Conservation (phyloP, 768 basidiomycete species). For the Polyporus arcularius region DNA sequence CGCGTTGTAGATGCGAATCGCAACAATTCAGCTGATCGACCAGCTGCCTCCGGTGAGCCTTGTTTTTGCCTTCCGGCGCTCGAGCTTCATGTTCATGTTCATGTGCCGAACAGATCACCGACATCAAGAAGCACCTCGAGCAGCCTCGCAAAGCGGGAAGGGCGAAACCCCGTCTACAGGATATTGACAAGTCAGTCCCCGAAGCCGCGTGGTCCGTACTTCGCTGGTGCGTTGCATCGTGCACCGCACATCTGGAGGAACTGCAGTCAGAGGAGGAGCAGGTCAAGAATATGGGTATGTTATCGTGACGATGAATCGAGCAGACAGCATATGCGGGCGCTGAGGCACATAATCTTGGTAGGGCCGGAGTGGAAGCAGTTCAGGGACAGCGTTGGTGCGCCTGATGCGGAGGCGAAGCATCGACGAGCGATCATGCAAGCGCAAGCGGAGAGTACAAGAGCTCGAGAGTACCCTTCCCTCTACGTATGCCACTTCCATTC, state of each 20-base stretch:
- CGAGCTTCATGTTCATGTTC: too few relatives aligned
- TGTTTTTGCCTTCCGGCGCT: neutral
- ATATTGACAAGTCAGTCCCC: constrained; percentile 48
- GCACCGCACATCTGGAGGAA: constrained; percentile 70
- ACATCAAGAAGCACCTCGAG: constrained; percentile 61
- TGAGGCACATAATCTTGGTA: constrained; percentile 20
- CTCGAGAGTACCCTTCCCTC: constrained; percentile 42
- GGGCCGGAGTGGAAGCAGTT: constrained; percentile 61
- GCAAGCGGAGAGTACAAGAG: constrained; percentile 39
- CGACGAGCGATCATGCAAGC: constrained; percentile 46
- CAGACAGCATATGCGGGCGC: too few relatives aligned
- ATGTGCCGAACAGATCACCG: constrained; percentile 45
- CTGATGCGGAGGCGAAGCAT: constrained; percentile 72
- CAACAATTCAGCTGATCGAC: constrained; percentile 46
- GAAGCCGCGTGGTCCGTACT: constrained; percentile 68
- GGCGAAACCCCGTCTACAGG: constrained; percentile 53
- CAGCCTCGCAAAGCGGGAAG: constrained; percentile 51
- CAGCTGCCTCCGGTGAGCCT: constrained; percentile 47
- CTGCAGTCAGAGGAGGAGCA: constrained; percentile 54
- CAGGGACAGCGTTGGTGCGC: constrained; percentile 68
- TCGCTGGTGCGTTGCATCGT: constrained; percentile 73
- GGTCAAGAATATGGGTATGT: constrained; percentile 55
- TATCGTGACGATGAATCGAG: too few relatives aligned
- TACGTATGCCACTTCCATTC: constrained; percentile 27
- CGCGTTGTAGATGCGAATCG: constrained; percentile 45